phyloP scores from a whole-genome alignment of 805 yeast species.

The Kazachstania kunashirensis region DNA sequence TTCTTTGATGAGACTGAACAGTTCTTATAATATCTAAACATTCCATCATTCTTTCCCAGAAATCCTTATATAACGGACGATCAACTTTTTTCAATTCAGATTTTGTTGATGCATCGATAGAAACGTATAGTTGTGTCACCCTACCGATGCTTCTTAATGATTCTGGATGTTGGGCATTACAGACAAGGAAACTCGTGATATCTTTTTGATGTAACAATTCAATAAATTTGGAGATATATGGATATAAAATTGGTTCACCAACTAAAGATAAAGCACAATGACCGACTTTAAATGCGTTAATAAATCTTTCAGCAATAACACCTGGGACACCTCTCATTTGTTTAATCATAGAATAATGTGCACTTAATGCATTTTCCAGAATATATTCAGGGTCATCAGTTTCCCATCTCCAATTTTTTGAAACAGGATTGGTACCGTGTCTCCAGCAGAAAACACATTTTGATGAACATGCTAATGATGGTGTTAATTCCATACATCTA shows the following conservation, averaged over 20 bases:
- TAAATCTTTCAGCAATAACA: conserved; percentile 77
- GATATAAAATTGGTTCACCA: conserved; percentile 92
- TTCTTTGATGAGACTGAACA: conserved; percentile 69
- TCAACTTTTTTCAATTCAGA: conserved; percentile 72
- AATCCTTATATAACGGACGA: conserved; percentile 80
- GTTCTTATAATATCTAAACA: conserved; percentile 75
- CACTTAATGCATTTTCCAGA: conserved; percentile 73
- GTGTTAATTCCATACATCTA: conserved; percentile 92
- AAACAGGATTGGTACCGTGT: conserved; percentile 95
- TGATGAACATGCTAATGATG: conserved; percentile 85
- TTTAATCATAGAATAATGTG: conserved; percentile 85
- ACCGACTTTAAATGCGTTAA: conserved; percentile 79
- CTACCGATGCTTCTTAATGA: conserved; percentile 57
- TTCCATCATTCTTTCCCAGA: conserved; percentile 78
- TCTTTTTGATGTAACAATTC: conserved; percentile 68
- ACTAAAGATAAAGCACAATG: conserved; percentile 91
- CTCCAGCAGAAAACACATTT: conserved; percentile 97
- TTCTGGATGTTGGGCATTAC: conserved; percentile 94
- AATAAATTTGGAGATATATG: conserved; percentile 78
- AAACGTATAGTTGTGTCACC: conserved; percentile 85
- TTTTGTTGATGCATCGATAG: conserved; percentile 89
- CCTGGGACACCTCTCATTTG: conserved; percentile 96
- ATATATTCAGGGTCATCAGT: conserved; percentile 82
- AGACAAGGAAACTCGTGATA: conserved; percentile 80
- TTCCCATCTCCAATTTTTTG: conserved; percentile 95